Evolutionary conservation across 2,329 filamentous ascomycete species (phyloP).

Genomic region (Phoma sp.): DNA sequence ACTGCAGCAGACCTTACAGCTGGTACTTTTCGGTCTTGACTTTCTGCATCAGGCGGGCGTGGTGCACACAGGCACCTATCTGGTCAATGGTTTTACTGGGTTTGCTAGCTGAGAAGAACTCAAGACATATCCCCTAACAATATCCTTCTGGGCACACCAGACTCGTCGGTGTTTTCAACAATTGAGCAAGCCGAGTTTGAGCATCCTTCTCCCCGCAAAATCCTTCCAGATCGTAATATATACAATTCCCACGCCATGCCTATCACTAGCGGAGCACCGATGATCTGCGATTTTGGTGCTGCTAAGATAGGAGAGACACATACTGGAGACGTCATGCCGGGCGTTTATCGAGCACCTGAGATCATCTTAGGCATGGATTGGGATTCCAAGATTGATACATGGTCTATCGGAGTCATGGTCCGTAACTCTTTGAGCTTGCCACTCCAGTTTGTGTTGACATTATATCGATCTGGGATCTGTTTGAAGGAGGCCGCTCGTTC

Average conservation of each 20-base stretch:
- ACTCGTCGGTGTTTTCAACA: background rate
- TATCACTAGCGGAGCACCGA: background rate
- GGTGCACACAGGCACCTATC: slow-evolving; percentile 5
- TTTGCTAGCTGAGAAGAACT: background rate
- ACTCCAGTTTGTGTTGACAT: background rate
- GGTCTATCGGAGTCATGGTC: slow-evolving; percentile 1
- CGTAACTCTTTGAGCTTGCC: background rate
- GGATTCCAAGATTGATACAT: background rate
- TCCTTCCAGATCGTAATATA: background rate
- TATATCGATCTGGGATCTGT: background rate
- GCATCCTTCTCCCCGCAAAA: slow-evolving; percentile 4
- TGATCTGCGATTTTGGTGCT: slow-evolving; percentile 5
- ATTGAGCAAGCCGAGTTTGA: slow-evolving; percentile 2
- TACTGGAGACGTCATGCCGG: background rate
- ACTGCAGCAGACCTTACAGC: background rate
- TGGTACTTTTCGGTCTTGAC: slow-evolving; percentile 1
- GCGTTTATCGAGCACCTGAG: background rate
- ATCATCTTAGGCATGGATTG: background rate
- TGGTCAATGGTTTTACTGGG: background rate
- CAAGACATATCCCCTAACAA: background rate
- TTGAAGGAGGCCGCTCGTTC: background rate
- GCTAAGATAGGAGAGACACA: background rate
- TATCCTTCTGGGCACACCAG: background rate
- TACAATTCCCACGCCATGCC: background rate
- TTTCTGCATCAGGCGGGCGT: slow-evolving; percentile 4